These are phyloP conservation scores for Fusarium nygamai DNA, from an alignment of 2,329 filamentous ascomycete species.

Conservation along the genomic window DNA sequence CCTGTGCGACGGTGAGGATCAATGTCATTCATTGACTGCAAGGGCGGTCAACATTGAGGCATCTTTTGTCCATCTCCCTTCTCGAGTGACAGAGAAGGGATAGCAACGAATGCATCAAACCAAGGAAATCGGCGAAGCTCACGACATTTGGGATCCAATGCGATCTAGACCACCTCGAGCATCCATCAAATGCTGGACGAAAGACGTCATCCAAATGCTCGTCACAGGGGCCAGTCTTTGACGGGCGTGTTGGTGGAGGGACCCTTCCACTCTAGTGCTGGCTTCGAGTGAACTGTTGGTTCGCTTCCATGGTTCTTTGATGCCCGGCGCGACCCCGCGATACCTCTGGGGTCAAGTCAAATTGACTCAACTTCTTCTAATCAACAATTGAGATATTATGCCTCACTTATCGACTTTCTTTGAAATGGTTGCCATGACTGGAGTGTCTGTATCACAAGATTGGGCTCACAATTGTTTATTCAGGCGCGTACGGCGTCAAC, in stretches of 20 bases:
- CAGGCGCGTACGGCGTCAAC: constrained; percentile 14
- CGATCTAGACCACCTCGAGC: constrained; percentile 29
- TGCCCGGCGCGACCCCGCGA: constrained; percentile 22
- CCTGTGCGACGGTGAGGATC: neutral
- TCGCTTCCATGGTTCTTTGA: constrained; percentile 11
- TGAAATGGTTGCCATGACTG: neutral
- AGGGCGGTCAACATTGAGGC: constrained; percentile 9
- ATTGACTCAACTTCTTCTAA: constrained; percentile 17
- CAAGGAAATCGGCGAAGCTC: constrained; percentile 17
- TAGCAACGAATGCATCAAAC: neutral
- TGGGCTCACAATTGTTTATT: neutral
- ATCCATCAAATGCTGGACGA: neutral
- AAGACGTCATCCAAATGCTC: constrained; percentile 31
- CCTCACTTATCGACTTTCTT: constrained; percentile 9
- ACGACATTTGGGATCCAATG: constrained; percentile 1
- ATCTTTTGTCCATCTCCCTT: neutral
- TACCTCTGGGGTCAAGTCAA: constrained; percentile 29
- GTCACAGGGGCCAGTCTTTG: constrained; percentile 14
- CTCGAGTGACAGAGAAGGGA: neutral
- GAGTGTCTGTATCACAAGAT: constrained; percentile 12
- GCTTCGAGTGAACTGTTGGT: constrained; percentile 7
- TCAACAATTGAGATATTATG: constrained; percentile 23
- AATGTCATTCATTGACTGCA: neutral
- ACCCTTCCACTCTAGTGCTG: constrained; percentile 9
- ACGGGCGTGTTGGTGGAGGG: constrained; percentile 17